A percentile compares a stretch with the other conserved stretches of the same genome.
These are phyloP conservation scores for Coemansia sp. DNA, from an alignment of 192 early-diverging fungal genomes.

Conservation along the genomic window DNA sequence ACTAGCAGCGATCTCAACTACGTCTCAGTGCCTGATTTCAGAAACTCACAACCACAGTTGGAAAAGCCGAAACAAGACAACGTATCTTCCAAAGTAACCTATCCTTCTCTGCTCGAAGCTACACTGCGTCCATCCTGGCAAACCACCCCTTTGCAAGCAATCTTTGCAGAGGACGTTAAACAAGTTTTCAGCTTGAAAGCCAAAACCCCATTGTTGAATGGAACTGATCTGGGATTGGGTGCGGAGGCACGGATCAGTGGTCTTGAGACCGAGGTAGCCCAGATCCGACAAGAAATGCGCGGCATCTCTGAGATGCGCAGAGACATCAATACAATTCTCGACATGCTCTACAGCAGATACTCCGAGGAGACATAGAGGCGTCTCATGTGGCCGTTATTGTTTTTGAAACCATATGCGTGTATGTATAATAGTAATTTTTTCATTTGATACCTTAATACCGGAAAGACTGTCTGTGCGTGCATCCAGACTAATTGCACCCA, in stretches of 20 bases:
- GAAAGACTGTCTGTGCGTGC: constrained; percentile 19
- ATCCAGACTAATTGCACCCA: neutral
- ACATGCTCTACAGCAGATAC: constrained; percentile 16
- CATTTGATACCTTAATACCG: neutral
- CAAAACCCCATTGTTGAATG: neutral
- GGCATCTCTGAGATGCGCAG: constrained; percentile 29
- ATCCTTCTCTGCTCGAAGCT: neutral
- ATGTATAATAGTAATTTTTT: constrained; percentile 2
- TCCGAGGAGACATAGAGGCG: neutral
- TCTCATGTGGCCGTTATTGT: neutral
- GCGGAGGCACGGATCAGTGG: constrained; percentile 12
- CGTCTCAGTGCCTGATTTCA: neutral
- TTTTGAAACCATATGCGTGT: neutral
- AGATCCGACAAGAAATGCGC: constrained; percentile 22
- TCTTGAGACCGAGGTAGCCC: constrained; percentile 23
- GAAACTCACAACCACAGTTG: neutral
- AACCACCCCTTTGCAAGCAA: neutral
- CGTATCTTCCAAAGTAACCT: neutral
- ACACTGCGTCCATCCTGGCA: neutral
- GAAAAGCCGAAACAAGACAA: neutral
- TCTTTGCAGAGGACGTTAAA: neutral
- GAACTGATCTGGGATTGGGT: neutral
- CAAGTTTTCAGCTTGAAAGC: neutral
- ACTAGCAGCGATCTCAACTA: neutral
- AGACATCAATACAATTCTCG: constrained; percentile 20